Base-by-base conservation (phyloP, 2,329 filamentous ascomycete species). In the Fusarium duplospermum region DNA sequence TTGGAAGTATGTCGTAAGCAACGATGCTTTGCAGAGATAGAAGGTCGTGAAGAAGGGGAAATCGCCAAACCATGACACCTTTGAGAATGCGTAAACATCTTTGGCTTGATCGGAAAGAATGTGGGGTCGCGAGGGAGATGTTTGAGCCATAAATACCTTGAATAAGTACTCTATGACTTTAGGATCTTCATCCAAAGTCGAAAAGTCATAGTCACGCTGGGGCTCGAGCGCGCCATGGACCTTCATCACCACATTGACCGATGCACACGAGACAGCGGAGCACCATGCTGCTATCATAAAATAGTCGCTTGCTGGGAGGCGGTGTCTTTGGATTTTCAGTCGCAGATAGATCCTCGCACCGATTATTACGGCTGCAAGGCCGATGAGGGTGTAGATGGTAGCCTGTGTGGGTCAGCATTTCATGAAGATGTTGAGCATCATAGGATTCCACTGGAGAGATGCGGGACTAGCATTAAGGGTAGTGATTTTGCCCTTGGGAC, bases 31-130 rank as follows among this genome's bases (percentile, higher is more conserved):
- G 9, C 50, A 74, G 6, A 74, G 57, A 40, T 74, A 74, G 6
- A 67, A 67, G 0, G 72, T 61, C 7, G 68, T 58, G 14, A 74
- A 74, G 14, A 74, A 74, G 1, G 72, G 72, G 8, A 74, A 69
- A 18, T 72, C 68, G n/a, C 71, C 66, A 13, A 65, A 68, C 72
- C 72, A 74, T 9, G 72, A 74, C 52, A 74, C 50, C 72, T 74
- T 18, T 14, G 33, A 31, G 47, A 20, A 47, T 8, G 36, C 18
- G 24, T 57, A 18, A 60, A 20, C 7, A 35, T 42, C n/a, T 14
- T 22, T 50, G 3, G 29, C 31, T 13, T 18, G n/a, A 36, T 22
- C 7, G 7, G 31, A 8, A 11, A 24, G 13, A 31, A 18, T 22
- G 5, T 4, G 33, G 8, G 20, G 20, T 16, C 20, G 7, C 8